Evolutionary conservation across 2,329 filamentous ascomycete species (phyloP), one percentile per base, ranked within the genome.

Genomic region (Ophiostoma australiae): DNA sequence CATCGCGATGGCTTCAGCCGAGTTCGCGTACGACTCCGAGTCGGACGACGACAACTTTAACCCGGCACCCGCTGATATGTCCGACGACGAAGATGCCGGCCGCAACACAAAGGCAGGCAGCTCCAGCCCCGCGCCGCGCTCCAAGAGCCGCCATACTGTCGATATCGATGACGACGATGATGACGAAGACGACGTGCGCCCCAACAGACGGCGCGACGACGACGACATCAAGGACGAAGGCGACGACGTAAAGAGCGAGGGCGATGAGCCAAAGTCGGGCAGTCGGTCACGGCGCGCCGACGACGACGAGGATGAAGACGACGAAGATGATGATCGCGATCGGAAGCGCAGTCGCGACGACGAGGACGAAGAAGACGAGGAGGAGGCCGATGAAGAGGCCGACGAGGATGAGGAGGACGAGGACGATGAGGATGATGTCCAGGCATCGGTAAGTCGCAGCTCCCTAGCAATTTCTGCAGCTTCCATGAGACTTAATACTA

Each of bases 41-140:
- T 90, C 91, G 65, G 92, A 95, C 69, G 93, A 96, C 76, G 90
- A 91, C 73, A 91, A 94, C 79, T 97, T 97, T 85, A 97, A 97
- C 79, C 94, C 93, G 69, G 88, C 86, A 68, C 90, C 90, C 27
- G 90, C 87, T 72, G 87, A 92, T 72, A 77, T 87, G 44, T 95
- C 91, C 3, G 92, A 94, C 75, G 89, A 88, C 68, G 91, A 93
- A 72, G 85, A 83, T 20, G 68, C 68, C 4, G 52, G 27, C 2
- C 61, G n/a, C 74, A 81, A 81, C 55, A 73, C 74, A 63, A 76
- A 77, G 69, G 72, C 72, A 1, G 71, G 70, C 69, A 71, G 72
- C 70, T 73, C 70, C 67, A 72, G 73, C 70, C 73, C 73, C 44
- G 72, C 69, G 8, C 70, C 68, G 5, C 73, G 69, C 39, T 39